Percentiles rank a stretch among this genome's conserved stretches.
Conservation (phyloP, 202 grass and related monocot genomes). For the Eragrostis tef region DNA sequence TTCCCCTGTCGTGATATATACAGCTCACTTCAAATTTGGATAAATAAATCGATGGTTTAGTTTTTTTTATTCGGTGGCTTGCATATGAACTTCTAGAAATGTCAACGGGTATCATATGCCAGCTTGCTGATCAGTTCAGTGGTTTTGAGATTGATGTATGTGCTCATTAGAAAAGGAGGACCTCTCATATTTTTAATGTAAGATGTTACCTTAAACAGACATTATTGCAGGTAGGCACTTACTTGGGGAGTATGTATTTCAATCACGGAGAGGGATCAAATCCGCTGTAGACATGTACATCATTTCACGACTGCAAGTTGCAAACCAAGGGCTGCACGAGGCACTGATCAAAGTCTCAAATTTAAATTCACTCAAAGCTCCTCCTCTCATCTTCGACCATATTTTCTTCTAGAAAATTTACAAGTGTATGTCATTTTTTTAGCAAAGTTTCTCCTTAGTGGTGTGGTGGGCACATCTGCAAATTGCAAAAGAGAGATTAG, state of each 20-base stretch:
- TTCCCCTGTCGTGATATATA: neutral
- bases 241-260: neutral
- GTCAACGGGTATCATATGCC: neutral
- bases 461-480: constrained; percentile 15
- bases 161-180: neutral
- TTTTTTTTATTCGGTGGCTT: neutral
- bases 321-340: neutral
- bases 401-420: neutral
- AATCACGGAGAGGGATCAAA: neutral
- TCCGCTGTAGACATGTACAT: neutral
- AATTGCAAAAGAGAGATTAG: neutral
- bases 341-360: neutral
- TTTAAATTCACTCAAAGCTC: neutral
- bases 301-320: neutral
- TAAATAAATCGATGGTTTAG: neutral
- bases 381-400: neutral
- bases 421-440: neutral
- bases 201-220: neutral
- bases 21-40: neutral
- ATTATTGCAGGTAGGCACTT: neutral
- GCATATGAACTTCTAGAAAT: neutral
- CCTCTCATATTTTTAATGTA: neutral
- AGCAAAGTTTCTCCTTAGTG: neutral
- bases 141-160: neutral
- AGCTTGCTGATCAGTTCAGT: neutral